Base-by-base conservation (phyloP, 169 alveolate genomes). In the Theileria parva region DNA sequence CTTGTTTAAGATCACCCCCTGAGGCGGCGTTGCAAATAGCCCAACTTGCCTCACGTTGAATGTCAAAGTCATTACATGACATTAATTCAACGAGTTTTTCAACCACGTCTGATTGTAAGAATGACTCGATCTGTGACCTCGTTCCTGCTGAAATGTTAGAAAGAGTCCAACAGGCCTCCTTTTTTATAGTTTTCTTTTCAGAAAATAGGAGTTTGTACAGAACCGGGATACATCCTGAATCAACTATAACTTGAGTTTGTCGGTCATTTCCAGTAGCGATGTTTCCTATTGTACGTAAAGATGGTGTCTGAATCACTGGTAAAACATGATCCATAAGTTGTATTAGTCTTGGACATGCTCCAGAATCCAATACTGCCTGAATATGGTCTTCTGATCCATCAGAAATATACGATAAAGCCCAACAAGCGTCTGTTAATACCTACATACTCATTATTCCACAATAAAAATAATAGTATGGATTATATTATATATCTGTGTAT, bases 21-120 rank as follows among this genome's bases (percentile, higher is more conserved):
- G 98, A 93, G 34, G 98, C 95, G 7, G 99, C 98, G 85, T 97
- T 98, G 84, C 98, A 94, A 67, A 98, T 92, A 7, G 99, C 98
- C 99, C 99, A 97, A 32, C 98, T 98, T 23, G 99, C 99, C 92
- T 98, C 99, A 89, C 95, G 95, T 91, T 95, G 92, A 39, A 97
- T 95, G 66, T 96, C 99, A 74, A 91, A 92, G 75, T 96, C 98
- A 71, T 95, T 98, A 32, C 93, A 94, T 59, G 92, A 59, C 89
- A 94, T 86, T 51, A 94, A 75, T 74, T 95, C 92, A 64, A 95
- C 81, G 57, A 96, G 92, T 44, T 93, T 94, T 12, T 93, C 95
- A 11, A 96, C 86, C 37, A 94, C 80, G 34, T 94, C 96, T 64
- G 88, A 85, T 48, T 93, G 94, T 23, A 96, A 67, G 67, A 95